phyloP scores from a whole-genome alignment of 176 grass and related monocot species.

The Avena eriantha region DNA sequence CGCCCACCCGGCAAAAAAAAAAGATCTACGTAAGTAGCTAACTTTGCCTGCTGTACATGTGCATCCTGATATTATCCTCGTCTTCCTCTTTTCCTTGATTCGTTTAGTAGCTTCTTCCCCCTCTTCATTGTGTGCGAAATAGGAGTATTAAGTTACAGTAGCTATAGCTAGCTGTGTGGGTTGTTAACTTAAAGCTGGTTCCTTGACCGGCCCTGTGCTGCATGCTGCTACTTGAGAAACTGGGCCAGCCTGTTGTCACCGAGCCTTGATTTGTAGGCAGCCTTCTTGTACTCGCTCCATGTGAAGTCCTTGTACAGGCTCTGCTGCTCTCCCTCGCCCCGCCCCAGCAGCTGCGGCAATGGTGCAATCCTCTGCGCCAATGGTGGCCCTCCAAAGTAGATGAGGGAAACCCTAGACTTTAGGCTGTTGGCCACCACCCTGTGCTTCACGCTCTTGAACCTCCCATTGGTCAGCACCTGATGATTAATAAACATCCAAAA shows the following conservation, averaged over 20 bases:
- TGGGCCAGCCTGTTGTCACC: constrained; percentile 83
- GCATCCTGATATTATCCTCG: constrained; percentile 14
- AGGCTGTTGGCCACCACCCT: constrained; percentile 86
- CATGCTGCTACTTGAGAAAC: constrained; percentile 57
- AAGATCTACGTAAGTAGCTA: not conserved
- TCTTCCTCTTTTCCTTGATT: not conserved
- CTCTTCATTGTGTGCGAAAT: not conserved
- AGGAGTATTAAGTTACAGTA: not conserved
- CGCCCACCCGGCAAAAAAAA: not conserved
- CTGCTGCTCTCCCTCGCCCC: constrained; percentile 77
- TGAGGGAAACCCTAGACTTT: constrained; percentile 94
- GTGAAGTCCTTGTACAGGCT: constrained; percentile 97
- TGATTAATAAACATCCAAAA: not conserved
- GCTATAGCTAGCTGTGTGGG: not conserved
- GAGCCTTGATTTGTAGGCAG: constrained; percentile 96
- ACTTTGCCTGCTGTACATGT: constrained; percentile 37
- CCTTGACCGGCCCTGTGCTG: not conserved
- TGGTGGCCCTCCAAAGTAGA: constrained; percentile 84
- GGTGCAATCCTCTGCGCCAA: constrained; percentile 79
- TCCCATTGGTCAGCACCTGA: constrained; percentile 93
- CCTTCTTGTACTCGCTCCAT: constrained; percentile 98
- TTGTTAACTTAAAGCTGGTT: constrained; percentile 11
- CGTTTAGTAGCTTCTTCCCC: not conserved
- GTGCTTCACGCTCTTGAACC: constrained; percentile 96
- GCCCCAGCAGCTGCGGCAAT: constrained; percentile 77